Base-by-base conservation (phyloP, 257 asterid species). In the Parsonsia alboflavescens region DNA sequence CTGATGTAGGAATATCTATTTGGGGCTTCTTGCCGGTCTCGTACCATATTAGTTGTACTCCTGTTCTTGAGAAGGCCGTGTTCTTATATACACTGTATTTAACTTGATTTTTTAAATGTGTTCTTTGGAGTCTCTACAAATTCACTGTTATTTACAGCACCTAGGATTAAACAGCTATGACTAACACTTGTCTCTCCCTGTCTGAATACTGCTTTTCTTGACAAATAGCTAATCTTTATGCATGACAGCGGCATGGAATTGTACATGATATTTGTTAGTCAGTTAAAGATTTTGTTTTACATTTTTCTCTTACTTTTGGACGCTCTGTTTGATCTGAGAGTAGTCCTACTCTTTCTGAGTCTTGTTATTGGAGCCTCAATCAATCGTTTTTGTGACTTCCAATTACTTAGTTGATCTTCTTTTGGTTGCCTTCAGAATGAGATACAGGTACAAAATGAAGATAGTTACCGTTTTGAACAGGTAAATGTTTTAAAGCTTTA, bases 391-490 rank as follows among this genome's bases (percentile, higher is more conserved):
- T 56, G 30, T 72, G 28, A 68, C 73, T 68, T 15, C 24, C 46
- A 42, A 49, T 42, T 58, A 73, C 58, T 39, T 12, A 52, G 50
- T 24, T 73, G 33, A 64, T 72, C 17, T 74, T 72, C 12, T 79
- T 46, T 76, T 73, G 70, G 15, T 80, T 82, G 75, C 75, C 76
- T 85, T 70, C 98, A 94, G 99, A 89, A 88, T 85, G 99, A 94
- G 89, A 94, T 94, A 76, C 78, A 13, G 81, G 90, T 89, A 80
- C 98, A 95, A 85, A 95, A 95, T 78, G 92, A 85, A 80, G 95
- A 95, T 68, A 75, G 78, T 59, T 95, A 92, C 77, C 96, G 96
- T 56, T 89, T 87, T 73, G 99, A 92, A 82, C 98, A 94, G 99
- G 98, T 93, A 90, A 80, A 19, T 8, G 33, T 28, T 69, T 53